phyloP scores from a whole-genome alignment of 1,284 basidiomycete genomes.

The Volvariella surrecta region DNA sequence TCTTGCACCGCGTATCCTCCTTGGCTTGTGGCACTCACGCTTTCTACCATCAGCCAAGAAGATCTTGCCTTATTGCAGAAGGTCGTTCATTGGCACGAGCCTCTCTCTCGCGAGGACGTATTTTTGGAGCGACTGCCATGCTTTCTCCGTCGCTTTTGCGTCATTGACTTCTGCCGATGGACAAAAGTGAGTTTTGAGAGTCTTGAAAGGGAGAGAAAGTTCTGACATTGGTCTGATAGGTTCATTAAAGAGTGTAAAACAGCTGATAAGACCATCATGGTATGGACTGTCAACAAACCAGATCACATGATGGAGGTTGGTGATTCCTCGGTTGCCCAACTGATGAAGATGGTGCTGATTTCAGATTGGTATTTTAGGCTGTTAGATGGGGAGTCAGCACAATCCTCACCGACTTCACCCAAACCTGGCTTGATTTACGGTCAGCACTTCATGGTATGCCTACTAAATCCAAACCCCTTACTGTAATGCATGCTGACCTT shows the following conservation, averaged over 20 bases:
- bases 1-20: constrained; percentile 85
- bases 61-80: constrained; percentile 74
- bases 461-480: constrained; percentile 1
- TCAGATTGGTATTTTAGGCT: constrained; percentile 37
- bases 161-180: constrained; percentile 71
- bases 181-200: constrained; percentile 38
- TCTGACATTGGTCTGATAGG: constrained; percentile 20
- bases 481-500: constrained; percentile 1
- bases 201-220: not conserved
- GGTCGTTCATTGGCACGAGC: constrained; percentile 81
- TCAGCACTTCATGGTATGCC: constrained; percentile 50
- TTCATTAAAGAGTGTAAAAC: constrained; percentile 76
- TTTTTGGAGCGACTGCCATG: constrained; percentile 88
- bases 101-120: constrained; percentile 67
- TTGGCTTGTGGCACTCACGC: constrained; percentile 90
- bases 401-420: constrained; percentile 84
- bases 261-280: constrained; percentile 82
- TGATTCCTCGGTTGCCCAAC: constrained; percentile 10
- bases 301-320: constrained; percentile 90
- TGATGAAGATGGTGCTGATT: constrained; percentile 1
- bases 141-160: constrained; percentile 83
- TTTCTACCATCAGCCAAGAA: constrained; percentile 76
- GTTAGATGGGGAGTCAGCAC: constrained; percentile 87
- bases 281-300: constrained; percentile 94
- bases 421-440: constrained; percentile 70